Evolutionary conservation across 148 eudicot genomes (phyloP).

Genomic region (Mesembryanthemum crystallinum): DNA sequence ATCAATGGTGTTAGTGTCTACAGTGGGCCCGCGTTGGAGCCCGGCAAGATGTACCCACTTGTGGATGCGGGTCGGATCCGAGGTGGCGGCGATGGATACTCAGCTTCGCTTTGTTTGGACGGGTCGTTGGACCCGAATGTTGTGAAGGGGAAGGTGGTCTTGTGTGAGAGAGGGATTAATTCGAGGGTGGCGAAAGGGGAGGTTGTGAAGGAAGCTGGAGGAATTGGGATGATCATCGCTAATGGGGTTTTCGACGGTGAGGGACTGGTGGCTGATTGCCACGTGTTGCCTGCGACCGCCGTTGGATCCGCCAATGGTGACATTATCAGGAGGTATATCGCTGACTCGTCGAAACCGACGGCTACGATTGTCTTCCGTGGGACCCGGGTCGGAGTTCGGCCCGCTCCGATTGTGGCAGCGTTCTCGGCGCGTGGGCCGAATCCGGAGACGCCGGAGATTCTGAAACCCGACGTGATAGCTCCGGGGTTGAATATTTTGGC

Average conservation of each 20-base stretch:
- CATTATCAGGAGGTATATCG: slow-evolving; percentile 59
- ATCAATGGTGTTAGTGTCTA: slow-evolving; percentile 67
- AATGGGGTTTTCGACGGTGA: slow-evolving; percentile 93
- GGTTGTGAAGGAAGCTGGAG: slow-evolving; percentile 78
- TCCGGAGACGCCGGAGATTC: slow-evolving; percentile 72
- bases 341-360: slow-evolving; percentile 31
- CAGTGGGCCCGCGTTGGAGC: slow-evolving; percentile 57
- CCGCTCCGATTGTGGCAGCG: slow-evolving; percentile 89
- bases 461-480: slow-evolving; percentile 85
- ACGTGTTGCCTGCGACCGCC: slow-evolving; percentile 74
- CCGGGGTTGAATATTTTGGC: slow-evolving; percentile 92
- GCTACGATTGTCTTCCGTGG: slow-evolving; percentile 75
- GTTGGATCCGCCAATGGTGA: slow-evolving; percentile 71
- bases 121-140: slow-evolving; percentile 57
- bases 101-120: slow-evolving; percentile 81
- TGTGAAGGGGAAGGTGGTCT: slow-evolving; percentile 69
- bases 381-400: slow-evolving; percentile 59
- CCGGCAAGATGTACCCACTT: slow-evolving; percentile 52
- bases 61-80: slow-evolving; percentile 59
- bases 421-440: slow-evolving; percentile 94
- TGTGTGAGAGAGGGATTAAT: slow-evolving; percentile 90
- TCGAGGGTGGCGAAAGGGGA: slow-evolving; percentile 81
- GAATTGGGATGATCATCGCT: slow-evolving; percentile 80
- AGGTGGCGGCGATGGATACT: slow-evolving; percentile 66
- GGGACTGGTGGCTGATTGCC: slow-evolving; percentile 95